A percentile compares a stretch with the other conserved stretches of the same genome.
These are phyloP conservation scores for Wallacemonas collosoma DNA, from an alignment of 208 protist genomes.

Conservation along the genomic window DNA sequence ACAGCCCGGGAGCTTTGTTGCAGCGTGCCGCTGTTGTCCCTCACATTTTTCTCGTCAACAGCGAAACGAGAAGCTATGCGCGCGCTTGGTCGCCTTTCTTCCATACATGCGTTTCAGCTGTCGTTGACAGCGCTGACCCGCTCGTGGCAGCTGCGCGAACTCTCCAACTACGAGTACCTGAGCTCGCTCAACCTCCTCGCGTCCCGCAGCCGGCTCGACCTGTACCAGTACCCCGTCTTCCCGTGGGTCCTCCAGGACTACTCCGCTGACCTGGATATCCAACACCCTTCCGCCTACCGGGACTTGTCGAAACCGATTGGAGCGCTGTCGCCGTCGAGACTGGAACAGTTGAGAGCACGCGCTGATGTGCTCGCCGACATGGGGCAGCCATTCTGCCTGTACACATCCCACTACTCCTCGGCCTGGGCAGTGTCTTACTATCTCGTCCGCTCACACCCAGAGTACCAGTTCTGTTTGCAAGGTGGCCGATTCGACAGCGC, in stretches of 20 bases:
- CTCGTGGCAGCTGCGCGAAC: conserved; percentile 33
- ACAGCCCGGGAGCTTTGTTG: conserved; percentile 7
- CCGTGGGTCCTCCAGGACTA: conserved; percentile 95
- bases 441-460: conserved; percentile 83
- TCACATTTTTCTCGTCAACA: conserved; percentile 25
- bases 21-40: conserved; percentile 26
- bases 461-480: conserved; percentile 90
- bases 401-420: conserved; percentile 96
- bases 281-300: conserved; percentile 58
- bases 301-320: conserved; percentile 94
- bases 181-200: conserved; percentile 53
- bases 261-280: conserved; percentile 60
- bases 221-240: conserved; percentile 91
- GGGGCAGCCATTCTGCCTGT: conserved; percentile 70
- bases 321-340: conserved; percentile 70
- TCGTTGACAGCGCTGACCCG: conserved; percentile 20
- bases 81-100: conserved; percentile 21
- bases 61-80: conserved; percentile 32
- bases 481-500: conserved; percentile 91
- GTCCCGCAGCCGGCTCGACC: conserved; percentile 44
- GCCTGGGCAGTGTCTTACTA: conserved; percentile 95
- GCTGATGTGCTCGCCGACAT: conserved; percentile 34
- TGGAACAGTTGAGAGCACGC: conserved; percentile 61
- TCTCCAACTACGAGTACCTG: conserved; percentile 69
- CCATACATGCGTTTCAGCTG: conserved; percentile 21